Conservation (phyloP, 2,329 filamentous ascomycete genomes). For the Cladosporium sp. region DNA sequence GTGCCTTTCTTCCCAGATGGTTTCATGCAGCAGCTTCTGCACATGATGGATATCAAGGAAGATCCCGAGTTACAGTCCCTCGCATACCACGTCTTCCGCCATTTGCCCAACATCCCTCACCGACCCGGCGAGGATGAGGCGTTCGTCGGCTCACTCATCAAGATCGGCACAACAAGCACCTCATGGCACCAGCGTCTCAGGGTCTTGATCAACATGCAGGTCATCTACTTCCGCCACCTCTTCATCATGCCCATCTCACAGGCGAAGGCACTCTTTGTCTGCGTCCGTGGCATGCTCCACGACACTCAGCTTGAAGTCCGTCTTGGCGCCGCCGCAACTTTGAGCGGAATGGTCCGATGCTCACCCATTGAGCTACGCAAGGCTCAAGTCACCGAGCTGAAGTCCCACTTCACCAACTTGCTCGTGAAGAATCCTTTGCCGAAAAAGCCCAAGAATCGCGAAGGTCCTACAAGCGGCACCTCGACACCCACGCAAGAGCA, state of each 20-base stretch:
- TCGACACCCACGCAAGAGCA: constrained; percentile 65
- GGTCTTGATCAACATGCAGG: constrained; percentile 96
- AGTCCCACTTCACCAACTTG: constrained; percentile 71
- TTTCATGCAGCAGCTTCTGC: constrained; percentile 87
- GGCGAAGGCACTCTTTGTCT: constrained; percentile 77
- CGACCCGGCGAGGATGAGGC: constrained; percentile 76
- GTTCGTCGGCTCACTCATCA: constrained; percentile 81
- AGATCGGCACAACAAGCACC: constrained; percentile 75
- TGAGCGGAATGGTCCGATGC: constrained; percentile 97
- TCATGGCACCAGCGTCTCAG: constrained; percentile 96
- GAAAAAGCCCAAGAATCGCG: constrained; percentile 52
- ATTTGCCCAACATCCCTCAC: constrained; percentile 92
- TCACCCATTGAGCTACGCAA: constrained; percentile 77
- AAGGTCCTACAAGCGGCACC: constrained; percentile 39
- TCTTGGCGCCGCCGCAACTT: constrained; percentile 82
- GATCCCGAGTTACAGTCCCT: constrained; percentile 91
- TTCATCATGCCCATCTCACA: constrained; percentile 76
- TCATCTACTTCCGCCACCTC: constrained; percentile 93
- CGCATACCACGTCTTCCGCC: constrained; percentile 94
- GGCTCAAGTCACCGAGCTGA: constrained; percentile 70
- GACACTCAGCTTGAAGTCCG: constrained; percentile 92
- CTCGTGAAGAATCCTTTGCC: constrained; percentile 84
- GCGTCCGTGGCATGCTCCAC: constrained; percentile 91
- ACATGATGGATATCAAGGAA: constrained; percentile 99
- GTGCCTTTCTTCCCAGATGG: constrained; percentile 84